phyloP scores from a whole-genome alignment of 2,329 filamentous ascomycete species.

The Ophiosphaerella narmari region DNA sequence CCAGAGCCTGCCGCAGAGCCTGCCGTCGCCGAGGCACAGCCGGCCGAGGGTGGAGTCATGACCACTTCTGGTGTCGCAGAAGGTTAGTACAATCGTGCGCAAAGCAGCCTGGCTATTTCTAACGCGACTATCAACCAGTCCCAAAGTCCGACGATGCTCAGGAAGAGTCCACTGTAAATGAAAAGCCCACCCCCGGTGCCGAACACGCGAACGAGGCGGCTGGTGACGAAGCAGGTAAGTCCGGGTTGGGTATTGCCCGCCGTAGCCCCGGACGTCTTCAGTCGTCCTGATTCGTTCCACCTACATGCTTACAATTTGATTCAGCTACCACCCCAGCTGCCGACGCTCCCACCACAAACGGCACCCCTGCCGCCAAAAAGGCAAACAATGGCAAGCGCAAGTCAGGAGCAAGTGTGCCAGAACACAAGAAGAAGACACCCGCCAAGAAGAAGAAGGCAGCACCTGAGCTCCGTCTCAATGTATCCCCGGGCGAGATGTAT shows the following conservation, averaged over 20 bases:
- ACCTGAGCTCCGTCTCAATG: conserved; percentile 69
- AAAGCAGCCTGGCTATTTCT: conserved; percentile 12
- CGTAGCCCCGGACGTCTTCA: not conserved
- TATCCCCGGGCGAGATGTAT: conserved; percentile 88
- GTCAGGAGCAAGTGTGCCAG: conserved; percentile 67
- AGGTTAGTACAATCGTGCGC: conserved; percentile 27
- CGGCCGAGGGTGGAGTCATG: conserved; percentile 35
- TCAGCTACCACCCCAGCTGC: conserved; percentile 44
- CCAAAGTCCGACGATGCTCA: conserved; percentile 22
- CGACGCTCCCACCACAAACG: conserved; percentile 52
- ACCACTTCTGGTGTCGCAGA: conserved; percentile 33
- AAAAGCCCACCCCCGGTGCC: conserved; percentile 32
- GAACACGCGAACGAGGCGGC: conserved; percentile 25
- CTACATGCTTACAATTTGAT: conserved; percentile 17
- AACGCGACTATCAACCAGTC: conserved; percentile 25
- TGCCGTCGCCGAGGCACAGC: conserved; percentile 35
- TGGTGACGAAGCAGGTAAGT: conserved; percentile 33
- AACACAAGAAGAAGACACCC: conserved; percentile 72
- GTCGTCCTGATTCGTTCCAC: too few species aligned
- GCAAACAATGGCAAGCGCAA: conserved; percentile 63
- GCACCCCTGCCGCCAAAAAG: conserved; percentile 51
- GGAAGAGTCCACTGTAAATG: conserved; percentile 18
- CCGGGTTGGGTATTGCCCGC: not conserved
- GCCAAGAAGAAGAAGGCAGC: conserved; percentile 84
- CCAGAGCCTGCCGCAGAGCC: conserved; percentile 32